Conservation (phyloP, 2,329 filamentous ascomycete genomes). For the Aureobasidium leucospermi region DNA sequence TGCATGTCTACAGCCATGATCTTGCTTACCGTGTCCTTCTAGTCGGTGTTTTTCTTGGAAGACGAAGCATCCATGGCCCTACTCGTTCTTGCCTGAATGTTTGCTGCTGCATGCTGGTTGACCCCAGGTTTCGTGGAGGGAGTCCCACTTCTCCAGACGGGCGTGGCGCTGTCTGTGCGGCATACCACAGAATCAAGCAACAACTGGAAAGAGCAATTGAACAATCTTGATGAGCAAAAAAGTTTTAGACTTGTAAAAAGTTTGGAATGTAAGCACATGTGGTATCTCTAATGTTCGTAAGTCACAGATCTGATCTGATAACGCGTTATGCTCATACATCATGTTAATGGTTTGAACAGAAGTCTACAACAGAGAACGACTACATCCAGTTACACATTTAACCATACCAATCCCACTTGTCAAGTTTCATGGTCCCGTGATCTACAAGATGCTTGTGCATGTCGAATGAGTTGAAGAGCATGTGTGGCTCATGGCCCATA, state of each 20-base stretch:
- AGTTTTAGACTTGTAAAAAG: neutral
- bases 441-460: conserved; percentile 78
- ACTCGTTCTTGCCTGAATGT: too few relatives aligned
- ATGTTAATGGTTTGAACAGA: neutral
- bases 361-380: neutral
- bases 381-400: neutral
- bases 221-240: neutral
- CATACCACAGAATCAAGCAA: neutral
- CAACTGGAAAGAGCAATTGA: too few relatives aligned
- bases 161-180: neutral
- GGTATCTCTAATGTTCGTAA: too few relatives aligned
- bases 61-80: too few relatives aligned
- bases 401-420: conserved; percentile 45
- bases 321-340: neutral
- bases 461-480: conserved; percentile 80
- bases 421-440: conserved; percentile 84
- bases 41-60: too few relatives aligned
- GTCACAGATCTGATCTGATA: too few relatives aligned
- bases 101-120: neutral
- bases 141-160: neutral
- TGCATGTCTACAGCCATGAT: too few relatives aligned
- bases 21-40: too few relatives aligned
- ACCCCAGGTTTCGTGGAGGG: neutral
- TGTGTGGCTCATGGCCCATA: conserved; percentile 82
- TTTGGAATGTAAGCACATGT: too few relatives aligned